Base-by-base conservation (phyloP, 2,329 filamentous ascomycete genomes). In the Leptographium radiaticola region DNA sequence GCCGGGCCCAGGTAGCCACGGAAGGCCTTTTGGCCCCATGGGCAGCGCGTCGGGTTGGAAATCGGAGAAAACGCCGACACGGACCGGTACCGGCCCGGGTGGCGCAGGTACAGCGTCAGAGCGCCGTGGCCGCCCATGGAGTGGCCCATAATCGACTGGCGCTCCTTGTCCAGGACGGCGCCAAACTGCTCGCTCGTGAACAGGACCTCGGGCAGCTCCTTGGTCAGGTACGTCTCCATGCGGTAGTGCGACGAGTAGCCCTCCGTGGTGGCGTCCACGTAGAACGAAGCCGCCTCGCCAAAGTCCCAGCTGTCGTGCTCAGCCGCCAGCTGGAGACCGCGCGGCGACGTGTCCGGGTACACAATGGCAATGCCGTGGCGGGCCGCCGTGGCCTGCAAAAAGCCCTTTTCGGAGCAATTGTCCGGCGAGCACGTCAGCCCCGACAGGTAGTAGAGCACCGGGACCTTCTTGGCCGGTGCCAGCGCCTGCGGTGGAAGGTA, bases 61-160 rank as follows among this genome's bases (percentile, higher is more conserved):
- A 97, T 94, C 20, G 91, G 91, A 49, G 93, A 87, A 65, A 94
- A 95, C 1, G 91, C 91, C 58, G 85, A 90, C 55, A 93, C 89
- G 59, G 83, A 88, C 73, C 84, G 86, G 76, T 95, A 98, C 73
- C 80, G 82, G 59, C 87, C 89, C 0, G 93, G 90, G 71, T 97
- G 86, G 74, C 88, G 91, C 52, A 98, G 77, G 74, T 87, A 97
- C 62, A 97, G 72, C 47, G 90, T 95, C 62, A 98, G 74, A 46
- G 93, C 93, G 58, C 93, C 93, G 69, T 98, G 93, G 0, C 93
- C 93, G 60, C 93, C 93, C 93, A 98, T 98, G 63, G 84, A 90
- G 73, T 98, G 93, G 7, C 93, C 93, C 43, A 87, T 88, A 63
- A 98, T 93, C 68, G 84, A 86, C 53, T 96, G 82, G 43, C 84